Percentiles rank a stretch among this genome's conserved stretches.
Evolutionary conservation across 306 rosid genomes (phyloP).

Genomic region (Castanea sativa): DNA sequence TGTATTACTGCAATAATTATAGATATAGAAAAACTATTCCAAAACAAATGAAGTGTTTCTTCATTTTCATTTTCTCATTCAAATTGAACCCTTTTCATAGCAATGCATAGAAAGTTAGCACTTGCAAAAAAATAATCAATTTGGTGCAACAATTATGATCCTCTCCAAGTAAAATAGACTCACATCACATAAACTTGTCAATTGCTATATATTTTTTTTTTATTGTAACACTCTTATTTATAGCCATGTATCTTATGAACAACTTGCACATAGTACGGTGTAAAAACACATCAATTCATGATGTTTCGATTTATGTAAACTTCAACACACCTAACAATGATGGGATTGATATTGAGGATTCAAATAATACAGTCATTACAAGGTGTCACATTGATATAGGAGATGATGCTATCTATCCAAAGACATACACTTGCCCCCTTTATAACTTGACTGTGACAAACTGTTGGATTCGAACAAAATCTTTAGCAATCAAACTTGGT

Average conservation of each 20-base stretch:
- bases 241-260: background rate
- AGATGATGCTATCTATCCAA: constrained; percentile 94
- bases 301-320: constrained; percentile 77
- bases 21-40: too few relatives aligned
- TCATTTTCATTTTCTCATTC: too few relatives aligned
- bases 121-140: too few relatives aligned
- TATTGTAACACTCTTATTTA: background rate
- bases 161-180: too few relatives aligned
- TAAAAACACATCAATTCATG: constrained; percentile 43
- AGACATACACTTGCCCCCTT: constrained; percentile 67
- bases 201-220: background rate
- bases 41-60: too few relatives aligned
- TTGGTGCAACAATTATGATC: too few relatives aligned
- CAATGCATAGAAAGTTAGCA: too few relatives aligned
- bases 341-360: constrained; percentile 93
- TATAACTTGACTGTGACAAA: constrained; percentile 65
- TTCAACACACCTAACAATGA: constrained; percentile 88
- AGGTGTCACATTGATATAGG: constrained; percentile 86
- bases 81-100: too few relatives aligned
- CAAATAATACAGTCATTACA: constrained; percentile 71
- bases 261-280: constrained; percentile 63
- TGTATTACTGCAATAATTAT: too few relatives aligned
- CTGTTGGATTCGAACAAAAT: constrained; percentile 83
- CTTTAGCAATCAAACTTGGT: constrained; percentile 88
- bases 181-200: background rate